These are phyloP conservation scores for Amphirosellinia nigrospora DNA, from an alignment of 495 filamentous ascomycete species.

Conservation along the genomic window DNA sequence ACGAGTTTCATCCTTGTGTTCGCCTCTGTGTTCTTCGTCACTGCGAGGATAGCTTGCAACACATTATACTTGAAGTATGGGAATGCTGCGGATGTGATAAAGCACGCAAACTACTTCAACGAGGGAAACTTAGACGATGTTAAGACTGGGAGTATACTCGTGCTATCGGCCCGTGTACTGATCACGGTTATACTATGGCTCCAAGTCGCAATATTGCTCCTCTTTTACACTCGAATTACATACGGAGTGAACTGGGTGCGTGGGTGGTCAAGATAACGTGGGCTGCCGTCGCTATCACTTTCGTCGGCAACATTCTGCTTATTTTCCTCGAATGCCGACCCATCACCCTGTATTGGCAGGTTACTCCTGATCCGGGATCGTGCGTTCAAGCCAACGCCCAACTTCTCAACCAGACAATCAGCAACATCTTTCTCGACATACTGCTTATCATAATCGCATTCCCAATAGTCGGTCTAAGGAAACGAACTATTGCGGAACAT, in stretches of 20 bases:
- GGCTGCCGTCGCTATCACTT: constrained; percentile 42
- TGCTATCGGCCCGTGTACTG: constrained; percentile 32
- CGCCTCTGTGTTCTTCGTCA: constrained; percentile 31
- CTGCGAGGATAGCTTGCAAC: constrained; percentile 31
- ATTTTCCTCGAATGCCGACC: constrained; percentile 55
- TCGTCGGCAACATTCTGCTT: constrained; percentile 43
- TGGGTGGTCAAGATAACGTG: constrained; percentile 43
- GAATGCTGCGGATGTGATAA: constrained; percentile 31
- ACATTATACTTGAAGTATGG: constrained; percentile 32
- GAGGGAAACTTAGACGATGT: constrained; percentile 20
- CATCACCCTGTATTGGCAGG: constrained; percentile 51
- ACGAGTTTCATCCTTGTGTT: constrained; percentile 31
- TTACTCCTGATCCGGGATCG: constrained; percentile 47
- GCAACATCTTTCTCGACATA: constrained; percentile 53
- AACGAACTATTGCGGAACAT: constrained; percentile 39
- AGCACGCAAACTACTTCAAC: constrained; percentile 23
- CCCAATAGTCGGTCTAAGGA: constrained; percentile 44
- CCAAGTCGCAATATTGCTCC: constrained; percentile 50
- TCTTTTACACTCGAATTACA: constrained; percentile 49
- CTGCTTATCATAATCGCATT: constrained; percentile 51
- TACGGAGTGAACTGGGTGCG: constrained; percentile 43
- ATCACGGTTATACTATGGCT: constrained; percentile 44
- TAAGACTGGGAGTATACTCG: constrained; percentile 32
- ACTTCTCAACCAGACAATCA: constrained; percentile 45
- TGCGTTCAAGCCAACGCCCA: constrained; percentile 50